Evolutionary conservation across 2,329 filamentous ascomycete species (phyloP).

Genomic region (Colletotrichum lupini): DNA sequence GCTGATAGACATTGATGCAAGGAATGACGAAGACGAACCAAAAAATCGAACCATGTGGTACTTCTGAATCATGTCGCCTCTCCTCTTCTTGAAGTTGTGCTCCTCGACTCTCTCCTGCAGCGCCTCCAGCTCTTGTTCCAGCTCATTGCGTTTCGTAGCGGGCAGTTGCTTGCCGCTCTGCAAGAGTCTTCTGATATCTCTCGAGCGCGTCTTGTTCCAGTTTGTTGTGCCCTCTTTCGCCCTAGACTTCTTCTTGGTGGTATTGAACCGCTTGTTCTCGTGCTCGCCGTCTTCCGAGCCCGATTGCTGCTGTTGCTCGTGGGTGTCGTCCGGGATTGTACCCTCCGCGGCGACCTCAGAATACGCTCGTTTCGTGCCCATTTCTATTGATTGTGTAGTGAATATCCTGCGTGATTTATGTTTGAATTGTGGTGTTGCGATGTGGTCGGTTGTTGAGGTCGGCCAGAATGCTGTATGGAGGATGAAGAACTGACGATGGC

Average conservation of each 20-base stretch:
- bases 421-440: background rate
- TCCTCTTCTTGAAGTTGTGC: slow-evolving; percentile 69
- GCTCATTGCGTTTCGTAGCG: slow-evolving; percentile 73
- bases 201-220: slow-evolving; percentile 76
- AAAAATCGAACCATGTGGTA: slow-evolving; percentile 91
- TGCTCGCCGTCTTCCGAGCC: slow-evolving; percentile 33
- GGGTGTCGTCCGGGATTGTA: slow-evolving; percentile 17
- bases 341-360: slow-evolving; percentile 36
- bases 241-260: slow-evolving; percentile 51
- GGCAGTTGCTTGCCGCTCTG: slow-evolving; percentile 71
- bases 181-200: slow-evolving; percentile 76
- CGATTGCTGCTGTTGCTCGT: slow-evolving; percentile 28
- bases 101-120: slow-evolving; percentile 73
- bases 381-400: slow-evolving; percentile 11
- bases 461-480: background rate
- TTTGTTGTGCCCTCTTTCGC: slow-evolving; percentile 62
- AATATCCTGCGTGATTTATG: no score
- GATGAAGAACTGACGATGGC: slow-evolving; percentile 3
- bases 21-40: slow-evolving; percentile 60
- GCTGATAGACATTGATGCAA: background rate
- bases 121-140: slow-evolving; percentile 77
- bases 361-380: slow-evolving; percentile 45
- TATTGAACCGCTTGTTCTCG: slow-evolving; percentile 48
- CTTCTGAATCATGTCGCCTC: slow-evolving; percentile 77
- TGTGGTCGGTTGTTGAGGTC: background rate